Base-by-base conservation (phyloP, 2,329 filamentous ascomycete genomes). In the Grosmannia huntii region DNA sequence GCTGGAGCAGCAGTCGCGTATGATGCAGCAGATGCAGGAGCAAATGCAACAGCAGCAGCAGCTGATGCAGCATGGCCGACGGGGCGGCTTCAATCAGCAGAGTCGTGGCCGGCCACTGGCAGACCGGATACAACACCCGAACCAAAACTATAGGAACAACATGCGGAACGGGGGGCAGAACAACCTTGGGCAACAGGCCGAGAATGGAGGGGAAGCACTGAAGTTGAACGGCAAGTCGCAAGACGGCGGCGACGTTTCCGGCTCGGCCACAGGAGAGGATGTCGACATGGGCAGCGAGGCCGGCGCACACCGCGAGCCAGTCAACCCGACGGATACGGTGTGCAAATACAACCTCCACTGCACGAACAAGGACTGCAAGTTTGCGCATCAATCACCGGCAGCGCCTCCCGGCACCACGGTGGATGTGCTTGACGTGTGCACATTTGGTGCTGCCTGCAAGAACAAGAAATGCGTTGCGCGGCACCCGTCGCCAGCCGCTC, bases 331-430 rank as follows among this genome's bases (percentile, higher is more conserved):
- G 6, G 82, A 88, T 54, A 87, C 78, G 16, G 76, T 92, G 61
- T 99, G 94, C 81, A 89, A 87, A 67, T 99, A 84, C 76, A 96
- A 97, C 73, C 76, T 94, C 57, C 78, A 82, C 62, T 99, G 94
- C 75, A 89, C 87, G 46, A 95, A 95, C 72, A 84, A 83, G 64
- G 89, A 95, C 61, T 99, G 94, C 74, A 87, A 86, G 64, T 99
- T 90, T 70, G 94, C 90, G 21, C 94, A 99, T 68, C 92, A 96
- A 73, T 96, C 91, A 19, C 90, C 94, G 2, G 90, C 88, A 2
- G 91, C 92, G 36, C 87, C 89, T 4, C 85, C 86, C 2, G 88
- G 87, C 31, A 82, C 81, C 2, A 79, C 84, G 0, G 78, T 97
- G 59, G 94, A 97, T 69, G 79, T 91, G 64, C 82, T 78, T 60